phyloP scores from a whole-genome alignment of 176 grass and related monocot genomes.

The Oryza punctata region DNA sequence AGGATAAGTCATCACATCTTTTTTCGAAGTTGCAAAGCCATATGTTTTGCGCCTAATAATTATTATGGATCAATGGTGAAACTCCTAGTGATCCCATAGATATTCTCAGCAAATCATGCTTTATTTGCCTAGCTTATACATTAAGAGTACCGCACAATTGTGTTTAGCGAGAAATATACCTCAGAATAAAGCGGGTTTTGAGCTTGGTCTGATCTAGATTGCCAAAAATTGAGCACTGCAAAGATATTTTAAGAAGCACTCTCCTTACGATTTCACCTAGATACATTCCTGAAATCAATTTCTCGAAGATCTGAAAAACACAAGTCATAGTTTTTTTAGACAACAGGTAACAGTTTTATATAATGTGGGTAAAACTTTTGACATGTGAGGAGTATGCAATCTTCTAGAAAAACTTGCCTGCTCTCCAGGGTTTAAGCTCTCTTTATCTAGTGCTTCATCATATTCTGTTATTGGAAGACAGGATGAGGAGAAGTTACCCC shows the following conservation, averaged over 20 bases:
- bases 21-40: neutral
- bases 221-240: constrained; percentile 54
- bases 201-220: constrained; percentile 50
- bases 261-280: constrained; percentile 82
- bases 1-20: neutral
- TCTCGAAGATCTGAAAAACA: constrained; percentile 71
- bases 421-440: constrained; percentile 73
- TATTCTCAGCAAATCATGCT: neutral
- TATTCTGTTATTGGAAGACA: constrained; percentile 75
- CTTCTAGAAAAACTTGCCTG: constrained; percentile 40
- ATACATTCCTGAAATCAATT: constrained; percentile 84
- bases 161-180: constrained; percentile 7
- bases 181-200: constrained; percentile 59
- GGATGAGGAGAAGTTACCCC: constrained; percentile 64
- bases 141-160: neutral
- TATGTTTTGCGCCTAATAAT: neutral
- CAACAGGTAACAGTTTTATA: neutral
- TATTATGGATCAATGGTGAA: neutral
- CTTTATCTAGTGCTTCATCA: constrained; percentile 63
- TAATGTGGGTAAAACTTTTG: neutral
- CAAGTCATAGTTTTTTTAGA: neutral
- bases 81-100: neutral
- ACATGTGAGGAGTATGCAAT: neutral
- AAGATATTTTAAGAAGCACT: constrained; percentile 74
- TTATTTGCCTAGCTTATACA: neutral